A percentile compares a stretch with the other conserved stretches of the same genome.
phyloP scores from a whole-genome alignment of 768 basidiomycete species.

The Cystobasidium onofrii region DNA sequence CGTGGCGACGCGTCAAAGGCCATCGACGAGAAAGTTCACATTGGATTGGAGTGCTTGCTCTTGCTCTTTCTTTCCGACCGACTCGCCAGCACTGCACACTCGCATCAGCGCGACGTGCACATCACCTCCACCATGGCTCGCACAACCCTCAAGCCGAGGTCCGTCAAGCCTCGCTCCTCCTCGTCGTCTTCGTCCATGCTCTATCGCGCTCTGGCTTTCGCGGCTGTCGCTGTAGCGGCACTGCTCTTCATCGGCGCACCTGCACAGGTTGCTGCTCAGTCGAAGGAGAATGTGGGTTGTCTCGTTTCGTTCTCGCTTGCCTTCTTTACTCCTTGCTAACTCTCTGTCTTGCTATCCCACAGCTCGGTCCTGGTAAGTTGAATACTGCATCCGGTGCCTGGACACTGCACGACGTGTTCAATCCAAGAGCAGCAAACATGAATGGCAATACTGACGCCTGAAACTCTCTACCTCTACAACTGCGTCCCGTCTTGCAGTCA shows the following conservation, averaged over 20 bases:
- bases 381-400: too few species aligned
- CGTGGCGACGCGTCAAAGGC: not conserved
- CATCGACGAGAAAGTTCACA: not conserved
- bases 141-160: not conserved
- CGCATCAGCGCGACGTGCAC: too few species aligned
- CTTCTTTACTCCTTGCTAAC: not conserved
- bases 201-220: not conserved
- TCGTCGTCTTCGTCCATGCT: not conserved
- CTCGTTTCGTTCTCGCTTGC: not conserved
- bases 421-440: too few species aligned
- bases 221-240: not conserved
- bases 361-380: conserved; percentile 26
- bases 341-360: not conserved
- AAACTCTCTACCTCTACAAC: too few species aligned
- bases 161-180: not conserved
- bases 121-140: not conserved
- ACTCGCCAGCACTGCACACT: too few species aligned
- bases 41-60: not conserved
- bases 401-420: conserved; percentile 10
- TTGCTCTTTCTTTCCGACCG: not conserved
- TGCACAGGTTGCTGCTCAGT: not conserved
- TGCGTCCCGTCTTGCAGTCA: conserved; percentile 1
- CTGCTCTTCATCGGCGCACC: not conserved
- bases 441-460: too few species aligned
- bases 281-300: conserved; percentile 20